phyloP scores from a whole-genome alignment of 2,329 filamentous ascomycete species.

The Sporothrix pseudoabietina region DNA sequence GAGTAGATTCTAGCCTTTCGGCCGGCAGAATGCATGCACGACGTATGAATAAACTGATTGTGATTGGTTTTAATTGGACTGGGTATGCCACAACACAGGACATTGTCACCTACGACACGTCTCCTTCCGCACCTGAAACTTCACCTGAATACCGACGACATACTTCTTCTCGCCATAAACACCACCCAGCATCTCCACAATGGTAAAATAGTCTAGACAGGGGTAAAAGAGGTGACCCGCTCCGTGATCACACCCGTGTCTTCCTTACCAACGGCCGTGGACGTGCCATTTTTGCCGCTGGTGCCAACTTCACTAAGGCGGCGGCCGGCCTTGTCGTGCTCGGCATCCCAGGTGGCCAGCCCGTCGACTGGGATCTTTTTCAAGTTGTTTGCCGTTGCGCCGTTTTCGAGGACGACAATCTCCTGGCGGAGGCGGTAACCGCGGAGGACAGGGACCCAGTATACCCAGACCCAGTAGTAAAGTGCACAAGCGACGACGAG shows the following conservation, averaged over 20 bases:
- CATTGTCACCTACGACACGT: background rate
- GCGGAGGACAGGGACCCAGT: conserved; percentile 46
- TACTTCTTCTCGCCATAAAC: background rate
- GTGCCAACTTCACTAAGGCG: background rate
- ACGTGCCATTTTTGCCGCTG: background rate
- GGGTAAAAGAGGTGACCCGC: background rate
- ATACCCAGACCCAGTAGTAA: conserved; percentile 55
- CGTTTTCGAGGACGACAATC: conserved; percentile 49
- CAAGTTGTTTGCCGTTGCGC: conserved; percentile 51
- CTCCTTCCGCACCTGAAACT: background rate
- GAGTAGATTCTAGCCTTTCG: too few relatives aligned
- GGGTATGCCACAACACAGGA: background rate
- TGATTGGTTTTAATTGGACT: background rate
- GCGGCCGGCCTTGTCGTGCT: conserved; percentile 39
- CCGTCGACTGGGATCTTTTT: conserved; percentile 50
- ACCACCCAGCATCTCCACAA: too few relatives aligned
- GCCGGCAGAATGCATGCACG: too few relatives aligned
- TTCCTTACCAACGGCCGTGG: background rate
- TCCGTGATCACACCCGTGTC: background rate
- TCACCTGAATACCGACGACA: background rate
- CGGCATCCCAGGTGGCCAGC: conserved; percentile 50
- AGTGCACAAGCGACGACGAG: conserved; percentile 51
- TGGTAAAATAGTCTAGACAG: background rate
- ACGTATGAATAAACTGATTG: background rate
- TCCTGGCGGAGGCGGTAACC: conserved; percentile 53